Percentiles rank a stretch among this genome's conserved stretches.
phyloP scores from a whole-genome alignment of 768 basidiomycete genomes.

The Tylopilus vinaceipallidus region DNA sequence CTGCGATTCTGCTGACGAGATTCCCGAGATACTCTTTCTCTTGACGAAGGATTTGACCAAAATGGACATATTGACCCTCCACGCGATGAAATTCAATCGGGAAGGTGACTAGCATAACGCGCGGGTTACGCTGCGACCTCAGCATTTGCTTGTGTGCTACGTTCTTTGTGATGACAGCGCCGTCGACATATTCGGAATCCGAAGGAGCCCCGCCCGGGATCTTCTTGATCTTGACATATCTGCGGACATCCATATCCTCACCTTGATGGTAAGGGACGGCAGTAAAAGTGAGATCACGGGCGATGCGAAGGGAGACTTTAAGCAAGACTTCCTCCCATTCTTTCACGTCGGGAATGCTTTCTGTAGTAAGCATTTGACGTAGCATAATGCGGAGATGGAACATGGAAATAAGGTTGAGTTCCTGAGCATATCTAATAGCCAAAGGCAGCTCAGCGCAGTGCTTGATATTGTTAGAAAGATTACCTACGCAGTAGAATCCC shows the following conservation, averaged over 20 bases:
- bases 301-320: slow-evolving; percentile 79
- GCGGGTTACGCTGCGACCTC: slow-evolving; percentile 75
- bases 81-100: slow-evolving; percentile 92
- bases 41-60: slow-evolving; percentile 87
- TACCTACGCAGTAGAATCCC: slow-evolving; percentile 87
- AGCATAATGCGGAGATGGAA: slow-evolving; percentile 88
- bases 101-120: slow-evolving; percentile 95
- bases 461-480: slow-evolving; percentile 2
- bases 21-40: slow-evolving; percentile 92
- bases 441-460: background rate
- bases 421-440: slow-evolving; percentile 65
- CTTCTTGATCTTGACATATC: slow-evolving; percentile 98
- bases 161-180: slow-evolving; percentile 97
- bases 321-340: slow-evolving; percentile 90
- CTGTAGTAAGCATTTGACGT: slow-evolving; percentile 82
- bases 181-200: slow-evolving; percentile 96
- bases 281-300: slow-evolving; percentile 81
- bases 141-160: slow-evolving; percentile 96
- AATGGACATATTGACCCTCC: slow-evolving; percentile 89
- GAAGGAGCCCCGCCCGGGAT: slow-evolving; percentile 89
- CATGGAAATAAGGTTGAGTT: slow-evolving; percentile 85
- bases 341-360: slow-evolving; percentile 73
- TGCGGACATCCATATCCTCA: slow-evolving; percentile 91
- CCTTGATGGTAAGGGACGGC: slow-evolving; percentile 70
- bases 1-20: slow-evolving; percentile 85